Evolutionary conservation across 2,329 filamentous ascomycete genomes (phyloP), one percentile per base, ranked within the genome.

Genomic region (Endocalyx cinctus): DNA sequence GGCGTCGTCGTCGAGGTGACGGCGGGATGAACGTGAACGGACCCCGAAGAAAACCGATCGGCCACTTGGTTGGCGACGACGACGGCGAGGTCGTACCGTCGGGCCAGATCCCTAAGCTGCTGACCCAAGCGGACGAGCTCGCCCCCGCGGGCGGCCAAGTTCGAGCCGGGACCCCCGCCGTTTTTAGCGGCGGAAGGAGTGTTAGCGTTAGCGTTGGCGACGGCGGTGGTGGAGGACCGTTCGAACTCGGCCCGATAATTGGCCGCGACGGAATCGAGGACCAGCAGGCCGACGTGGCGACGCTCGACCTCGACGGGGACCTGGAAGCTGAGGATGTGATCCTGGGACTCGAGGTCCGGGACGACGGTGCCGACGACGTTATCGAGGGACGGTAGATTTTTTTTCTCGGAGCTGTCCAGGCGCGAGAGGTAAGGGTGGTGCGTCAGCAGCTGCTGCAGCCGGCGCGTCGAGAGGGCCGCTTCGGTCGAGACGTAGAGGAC

Each of bases 1-100:
- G 30, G 30, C 22, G 30, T 32, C 20, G 8, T n/a, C 20, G 8
- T n/a, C 8, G 8, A n/a, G 8, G 20, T 23, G 29, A 12, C 29
- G 15, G 6, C 6, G 18, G 17, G 10, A 16, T 30, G 26, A 11
- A 13, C 11, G 29, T 12, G 12, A 23, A 15, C 5, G 29, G 25
- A 6, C 18, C 44, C n/a, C n/a, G n/a, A n/a, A n/a, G n/a, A n/a
- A 48, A 98, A 94, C 5, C 88, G 82, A 62, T 98, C 92, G 5
- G 87, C 85, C 18, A 98, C 90, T 60, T 98, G 92, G 55, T 98
- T 98, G 5, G 90, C 85, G 4, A 96, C 84, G 1, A 98, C 88
- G 17, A 98, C 72, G 16, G 88, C 89, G 28, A 96, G 68, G 44
- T 82, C 72, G 51, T 94, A 69, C 26, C 73, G 75, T 23, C 77